A percentile compares a stretch with the other conserved stretches of the same genome.
phyloP scores from a whole-genome alignment of 2,329 filamentous ascomycete genomes.

The Drechslera avenae region DNA sequence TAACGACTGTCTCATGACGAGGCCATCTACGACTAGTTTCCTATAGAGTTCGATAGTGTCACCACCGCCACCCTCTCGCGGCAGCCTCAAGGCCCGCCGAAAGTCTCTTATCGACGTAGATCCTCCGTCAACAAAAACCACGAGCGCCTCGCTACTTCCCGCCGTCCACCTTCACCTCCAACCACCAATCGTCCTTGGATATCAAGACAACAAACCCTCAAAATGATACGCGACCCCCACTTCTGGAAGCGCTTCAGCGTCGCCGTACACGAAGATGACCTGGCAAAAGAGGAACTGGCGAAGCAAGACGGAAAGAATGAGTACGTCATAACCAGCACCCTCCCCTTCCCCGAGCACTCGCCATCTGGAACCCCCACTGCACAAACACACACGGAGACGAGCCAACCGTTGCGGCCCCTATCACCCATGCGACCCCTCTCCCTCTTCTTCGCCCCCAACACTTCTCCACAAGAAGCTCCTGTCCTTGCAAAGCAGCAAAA shows the following conservation, averaged over 20 bases:
- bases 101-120: not conserved
- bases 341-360: conserved; percentile 17
- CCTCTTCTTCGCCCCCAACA: not conserved
- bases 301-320: conserved; percentile 42
- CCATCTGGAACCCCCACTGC: conserved; percentile 28
- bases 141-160: not conserved
- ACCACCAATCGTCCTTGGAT: not conserved
- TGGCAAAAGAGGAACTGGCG: conserved; percentile 36
- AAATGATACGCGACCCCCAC: conserved; percentile 61
- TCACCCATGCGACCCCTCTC: not conserved
- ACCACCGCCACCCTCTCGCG: not conserved
- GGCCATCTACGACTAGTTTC: not conserved
- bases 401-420: conserved; percentile 11
- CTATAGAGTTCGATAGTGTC: not conserved
- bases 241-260: conserved; percentile 66
- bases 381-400: conserved; percentile 19
- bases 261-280: conserved; percentile 63
- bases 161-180: not conserved
- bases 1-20: not conserved
- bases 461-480: not conserved
- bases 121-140: not conserved
- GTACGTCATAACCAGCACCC: conserved; percentile 42
- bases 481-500: not conserved
- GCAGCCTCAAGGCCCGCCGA: not conserved
- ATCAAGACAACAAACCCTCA: conserved; percentile 6